Conservation (phyloP, 495 filamentous ascomycete species). For the Penicillium subrubescens region DNA sequence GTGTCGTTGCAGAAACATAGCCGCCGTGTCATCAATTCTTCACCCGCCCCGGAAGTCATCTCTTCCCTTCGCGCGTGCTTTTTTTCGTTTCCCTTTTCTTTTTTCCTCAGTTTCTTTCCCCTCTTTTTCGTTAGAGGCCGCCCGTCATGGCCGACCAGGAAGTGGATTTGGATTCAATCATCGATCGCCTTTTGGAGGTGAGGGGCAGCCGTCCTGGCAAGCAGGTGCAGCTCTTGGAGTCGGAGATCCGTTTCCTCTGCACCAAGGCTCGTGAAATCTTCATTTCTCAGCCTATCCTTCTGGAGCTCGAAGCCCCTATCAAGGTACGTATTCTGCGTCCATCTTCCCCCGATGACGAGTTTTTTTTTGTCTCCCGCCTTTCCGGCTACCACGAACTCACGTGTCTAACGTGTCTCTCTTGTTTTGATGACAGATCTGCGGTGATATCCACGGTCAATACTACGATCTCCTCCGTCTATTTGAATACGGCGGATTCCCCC, state of each 20-base stretch:
- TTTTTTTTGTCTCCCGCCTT: not conserved
- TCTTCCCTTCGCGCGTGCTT: conserved; percentile 33
- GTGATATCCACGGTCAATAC: conserved; percentile 99
- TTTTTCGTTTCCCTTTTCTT: conserved; percentile 26
- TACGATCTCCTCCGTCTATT: conserved; percentile 97
- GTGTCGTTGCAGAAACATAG: conserved; percentile 35
- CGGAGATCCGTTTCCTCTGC: conserved; percentile 96
- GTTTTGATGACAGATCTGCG: conserved; percentile 74
- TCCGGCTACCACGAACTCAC: not conserved
- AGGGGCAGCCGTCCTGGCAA: conserved; percentile 97
- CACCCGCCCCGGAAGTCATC: conserved; percentile 37
- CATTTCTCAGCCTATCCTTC: conserved; percentile 97
- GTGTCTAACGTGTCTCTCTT: conserved; percentile 13
- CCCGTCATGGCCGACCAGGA: conserved; percentile 92
- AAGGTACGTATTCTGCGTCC: conserved; percentile 65
- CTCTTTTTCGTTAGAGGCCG: conserved; percentile 35
- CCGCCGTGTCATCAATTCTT: conserved; percentile 43
- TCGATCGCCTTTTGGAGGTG: conserved; percentile 96
- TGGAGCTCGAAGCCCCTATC: conserved; percentile 97
- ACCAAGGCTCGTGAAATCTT: conserved; percentile 99
- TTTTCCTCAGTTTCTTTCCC: conserved; percentile 29
- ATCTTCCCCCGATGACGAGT: conserved; percentile 12
- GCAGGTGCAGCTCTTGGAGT: conserved; percentile 95
- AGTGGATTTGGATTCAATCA: conserved; percentile 98
- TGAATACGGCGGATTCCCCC: conserved; percentile 98